These are phyloP conservation scores for Artemisia argyi DNA, from an alignment of 129 eudicot species.

Conservation along the genomic window DNA sequence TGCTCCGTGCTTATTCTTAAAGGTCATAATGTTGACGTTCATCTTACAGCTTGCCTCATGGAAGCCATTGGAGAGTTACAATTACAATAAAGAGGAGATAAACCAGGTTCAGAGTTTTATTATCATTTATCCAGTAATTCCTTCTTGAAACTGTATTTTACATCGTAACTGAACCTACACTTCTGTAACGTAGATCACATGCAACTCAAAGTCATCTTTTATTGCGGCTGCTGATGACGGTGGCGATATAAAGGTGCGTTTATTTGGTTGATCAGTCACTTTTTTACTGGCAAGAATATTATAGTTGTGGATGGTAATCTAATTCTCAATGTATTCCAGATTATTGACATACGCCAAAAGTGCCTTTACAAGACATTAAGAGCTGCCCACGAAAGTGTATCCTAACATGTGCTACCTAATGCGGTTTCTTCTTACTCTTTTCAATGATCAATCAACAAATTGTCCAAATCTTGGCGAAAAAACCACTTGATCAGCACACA, in stretches of 20 bases:
- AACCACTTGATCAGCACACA: too few species aligned
- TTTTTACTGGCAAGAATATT: too few species aligned
- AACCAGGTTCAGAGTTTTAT: conserved; percentile 60
- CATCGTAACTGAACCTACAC: neutral
- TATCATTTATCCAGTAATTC: neutral
- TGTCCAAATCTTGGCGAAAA: neutral
- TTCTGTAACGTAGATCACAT: conserved; percentile 54
- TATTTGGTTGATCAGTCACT: neutral
- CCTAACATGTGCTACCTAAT: conserved; percentile 31
- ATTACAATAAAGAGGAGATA: conserved; percentile 90
- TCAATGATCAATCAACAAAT: neutral
- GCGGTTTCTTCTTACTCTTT: neutral
- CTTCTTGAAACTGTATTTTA: neutral
- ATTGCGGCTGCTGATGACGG: conserved; percentile 95
- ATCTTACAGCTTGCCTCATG: conserved; percentile 58
- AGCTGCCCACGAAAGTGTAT: conserved; percentile 94
- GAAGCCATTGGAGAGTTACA: conserved; percentile 72
- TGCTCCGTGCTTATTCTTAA: neutral
- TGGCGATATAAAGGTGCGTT: conserved; percentile 88
- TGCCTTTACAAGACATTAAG: conserved; percentile 83
- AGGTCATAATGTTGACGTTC: conserved; percentile 5
- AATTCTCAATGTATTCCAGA: conserved; percentile 41
- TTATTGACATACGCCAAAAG: conserved; percentile 68
- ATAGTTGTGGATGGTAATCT: too few species aligned
- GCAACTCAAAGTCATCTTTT: conserved; percentile 84